Base-by-base conservation (phyloP, 768 basidiomycete species). In the Xerocomellus dryophilus region DNA sequence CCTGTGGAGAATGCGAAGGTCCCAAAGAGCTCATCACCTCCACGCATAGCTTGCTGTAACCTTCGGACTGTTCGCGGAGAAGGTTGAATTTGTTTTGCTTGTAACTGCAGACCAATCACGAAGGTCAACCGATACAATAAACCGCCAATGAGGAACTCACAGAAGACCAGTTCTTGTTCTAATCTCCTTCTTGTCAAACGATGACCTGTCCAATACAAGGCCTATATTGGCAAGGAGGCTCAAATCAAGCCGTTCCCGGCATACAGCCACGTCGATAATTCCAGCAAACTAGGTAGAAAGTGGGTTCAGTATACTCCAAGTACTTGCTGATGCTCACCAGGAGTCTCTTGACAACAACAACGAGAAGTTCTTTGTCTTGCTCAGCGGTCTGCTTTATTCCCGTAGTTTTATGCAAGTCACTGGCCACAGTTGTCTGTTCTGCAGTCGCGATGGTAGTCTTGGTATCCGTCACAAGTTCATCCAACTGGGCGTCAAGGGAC, bases 11-110 rank as follows among this genome's bases (percentile, higher is more conserved):
- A 70, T 94, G 90, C 8, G 90, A 73, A 21, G 85, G 84, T 2
- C 90, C 91, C 46, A 94, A 73, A 63, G 80, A 81, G 59, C 85
- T 85, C 11, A 85, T 84, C 36, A 99, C 76, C 64, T 98, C 92
- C 10, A 88, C 83, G 25, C 87, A 82, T 31, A 98, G 82, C 70
- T 95, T 94, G 68, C 92, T 92, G 74, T 93, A 99, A 8, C 97
- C 97, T 74, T 98, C 96, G 1, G 94, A 94, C 63, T 97, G 92
- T 74, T 99, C 97, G 35, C 97, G 88, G 15, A 98, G 81, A 36
- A 99, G 81, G 67, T 98, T 99, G 78, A 95, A 96, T 72, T 98
- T 99, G 74, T 93, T 93, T 71, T 99, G 96, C 71, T 93, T 94
- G 76, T 94, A 96, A 68, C 92, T 95, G 66, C n/a, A 49, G 41